Conservation (phyloP, 2,329 filamentous ascomycete species). For the Cladosporium halotolerans region DNA sequence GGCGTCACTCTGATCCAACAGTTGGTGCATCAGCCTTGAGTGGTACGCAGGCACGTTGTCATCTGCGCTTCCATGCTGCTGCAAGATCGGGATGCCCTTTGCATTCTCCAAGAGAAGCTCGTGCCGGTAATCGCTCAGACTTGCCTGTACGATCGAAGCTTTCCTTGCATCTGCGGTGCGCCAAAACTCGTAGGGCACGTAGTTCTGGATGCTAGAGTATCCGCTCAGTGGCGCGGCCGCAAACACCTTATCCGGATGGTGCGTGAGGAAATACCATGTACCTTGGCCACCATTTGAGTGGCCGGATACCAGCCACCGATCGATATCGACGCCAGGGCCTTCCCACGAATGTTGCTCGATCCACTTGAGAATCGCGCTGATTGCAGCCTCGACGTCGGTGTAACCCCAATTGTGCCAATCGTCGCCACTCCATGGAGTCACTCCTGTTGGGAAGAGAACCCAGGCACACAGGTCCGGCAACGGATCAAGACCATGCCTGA, state of each 20-base stretch:
- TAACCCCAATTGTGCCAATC: constrained; percentile 58
- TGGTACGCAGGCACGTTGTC: constrained; percentile 56
- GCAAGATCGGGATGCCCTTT: constrained; percentile 47
- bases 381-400: constrained; percentile 49
- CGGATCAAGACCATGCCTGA: constrained; percentile 44
- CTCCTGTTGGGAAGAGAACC: constrained; percentile 51
- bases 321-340: constrained; percentile 39
- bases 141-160: constrained; percentile 41
- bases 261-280: constrained; percentile 51
- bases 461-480: constrained; percentile 50
- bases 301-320: constrained; percentile 49
- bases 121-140: constrained; percentile 49
- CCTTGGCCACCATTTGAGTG: constrained; percentile 59
- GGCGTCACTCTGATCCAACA: constrained; percentile 39
- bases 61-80: constrained; percentile 52
- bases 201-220: constrained; percentile 54
- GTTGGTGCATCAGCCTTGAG: constrained; percentile 48
- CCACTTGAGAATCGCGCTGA: constrained; percentile 46
- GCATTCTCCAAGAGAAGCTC: constrained; percentile 49
- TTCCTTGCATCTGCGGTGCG: constrained; percentile 47
- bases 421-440: constrained; percentile 54
- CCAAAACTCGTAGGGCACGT: constrained; percentile 54
- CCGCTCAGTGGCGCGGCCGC: constrained; percentile 53
- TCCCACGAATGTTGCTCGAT: constrained; percentile 44
- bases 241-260: constrained; percentile 51